These are phyloP conservation scores for Fusarium aywerte DNA, from an alignment of 2,329 filamentous ascomycete genomes.

Conservation along the genomic window DNA sequence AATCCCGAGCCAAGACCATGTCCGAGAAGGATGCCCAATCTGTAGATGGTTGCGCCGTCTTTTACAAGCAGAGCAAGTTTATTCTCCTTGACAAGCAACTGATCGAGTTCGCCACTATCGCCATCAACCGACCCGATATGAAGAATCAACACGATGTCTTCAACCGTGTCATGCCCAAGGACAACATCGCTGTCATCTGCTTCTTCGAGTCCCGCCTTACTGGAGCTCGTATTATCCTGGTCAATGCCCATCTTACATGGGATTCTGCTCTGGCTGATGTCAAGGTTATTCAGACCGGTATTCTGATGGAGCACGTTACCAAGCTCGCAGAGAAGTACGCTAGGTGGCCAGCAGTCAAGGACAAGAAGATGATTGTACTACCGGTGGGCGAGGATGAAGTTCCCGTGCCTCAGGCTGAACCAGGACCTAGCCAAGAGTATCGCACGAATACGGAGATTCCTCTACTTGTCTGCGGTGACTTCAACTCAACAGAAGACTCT, in stretches of 20 bases:
- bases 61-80: conserved; percentile 96
- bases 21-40: conserved; percentile 84
- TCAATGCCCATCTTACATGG: conserved; percentile 96
- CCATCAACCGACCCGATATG: conserved; percentile 95
- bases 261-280: conserved; percentile 91
- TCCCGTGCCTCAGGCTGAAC: conserved; percentile 66
- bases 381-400: conserved; percentile 58
- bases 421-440: conserved; percentile 87
- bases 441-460: conserved; percentile 87
- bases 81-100: conserved; percentile 93
- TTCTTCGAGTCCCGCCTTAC: conserved; percentile 94
- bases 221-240: conserved; percentile 90
- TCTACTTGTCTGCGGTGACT: conserved; percentile 91
- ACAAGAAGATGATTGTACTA: conserved; percentile 73
- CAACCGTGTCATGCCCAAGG: conserved; percentile 97
- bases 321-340: conserved; percentile 88
- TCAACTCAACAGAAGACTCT: conserved; percentile 89
- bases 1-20: conserved; percentile 91
- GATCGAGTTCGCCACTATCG: conserved; percentile 89
- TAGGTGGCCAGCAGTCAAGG: conserved; percentile 80
- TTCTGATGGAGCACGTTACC: conserved; percentile 90
- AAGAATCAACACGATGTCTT: conserved; percentile 98
- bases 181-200: conserved; percentile 92
- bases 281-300: conserved; percentile 95
- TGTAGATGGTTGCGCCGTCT: conserved; percentile 97